These are phyloP conservation scores for Tylopilus cervinicoccineus DNA, from an alignment of 768 basidiomycete genomes.

Conservation along the genomic window DNA sequence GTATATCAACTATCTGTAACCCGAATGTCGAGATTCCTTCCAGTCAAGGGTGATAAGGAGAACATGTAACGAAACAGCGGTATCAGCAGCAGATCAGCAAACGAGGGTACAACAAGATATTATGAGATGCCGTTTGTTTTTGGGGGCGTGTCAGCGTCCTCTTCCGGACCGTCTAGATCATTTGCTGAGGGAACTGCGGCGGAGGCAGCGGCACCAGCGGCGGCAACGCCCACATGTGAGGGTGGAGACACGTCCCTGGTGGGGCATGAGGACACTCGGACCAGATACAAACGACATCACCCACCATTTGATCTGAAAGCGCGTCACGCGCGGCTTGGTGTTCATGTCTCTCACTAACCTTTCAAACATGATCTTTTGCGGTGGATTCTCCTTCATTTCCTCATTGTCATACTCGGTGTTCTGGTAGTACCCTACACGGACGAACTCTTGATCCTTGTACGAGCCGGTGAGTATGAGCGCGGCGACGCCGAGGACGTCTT, in stretches of 20 bases:
- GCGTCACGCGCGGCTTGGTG: constrained; percentile 88
- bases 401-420: constrained; percentile 98
- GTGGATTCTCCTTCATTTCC: constrained; percentile 77
- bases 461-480: constrained; percentile 96
- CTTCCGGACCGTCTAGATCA: constrained; percentile 48
- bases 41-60: not conserved
- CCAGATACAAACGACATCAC: constrained; percentile 21
- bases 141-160: constrained; percentile 14
- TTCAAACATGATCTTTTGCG: constrained; percentile 68
- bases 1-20: constrained; percentile 17
- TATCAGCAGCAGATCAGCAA: constrained; percentile 14
- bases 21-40: constrained; percentile 7
- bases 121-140: constrained; percentile 26
- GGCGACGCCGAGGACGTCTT: constrained; percentile 93
- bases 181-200: constrained; percentile 74
- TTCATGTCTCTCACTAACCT: constrained; percentile 83
- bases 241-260: constrained; percentile 63
- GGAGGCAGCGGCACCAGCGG: constrained; percentile 61
- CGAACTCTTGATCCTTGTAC: constrained; percentile 96
- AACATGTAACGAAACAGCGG: constrained; percentile 9
- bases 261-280: not conserved
- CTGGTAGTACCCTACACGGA: constrained; percentile 99
- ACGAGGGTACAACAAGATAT: not conserved
- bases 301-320: constrained; percentile 86
- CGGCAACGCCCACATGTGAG: constrained; percentile 37